Percentiles rank a stretch among this genome's conserved stretches.
These are phyloP conservation scores for Sistotremastrum suecicum DNA, from an alignment of 768 basidiomycete genomes.

Conservation along the genomic window DNA sequence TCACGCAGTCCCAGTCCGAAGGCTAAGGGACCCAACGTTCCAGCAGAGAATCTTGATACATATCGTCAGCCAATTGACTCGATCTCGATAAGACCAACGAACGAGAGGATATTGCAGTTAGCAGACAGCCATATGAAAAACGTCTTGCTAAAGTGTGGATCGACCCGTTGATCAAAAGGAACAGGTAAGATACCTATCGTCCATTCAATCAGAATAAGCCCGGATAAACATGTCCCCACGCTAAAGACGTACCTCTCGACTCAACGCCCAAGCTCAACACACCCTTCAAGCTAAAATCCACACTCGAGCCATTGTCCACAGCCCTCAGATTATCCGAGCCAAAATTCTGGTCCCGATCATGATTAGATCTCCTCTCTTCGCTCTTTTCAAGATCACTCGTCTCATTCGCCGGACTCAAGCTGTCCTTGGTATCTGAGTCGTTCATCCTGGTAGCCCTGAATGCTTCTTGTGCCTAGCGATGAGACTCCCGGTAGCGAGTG, in stretches of 20 bases:
- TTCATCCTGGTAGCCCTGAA: too few species aligned
- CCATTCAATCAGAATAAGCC: neutral
- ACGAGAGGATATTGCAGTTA: slow-evolving; percentile 53
- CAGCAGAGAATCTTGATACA: slow-evolving; percentile 41
- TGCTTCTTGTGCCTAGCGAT: too few species aligned
- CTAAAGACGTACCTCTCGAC: neutral
- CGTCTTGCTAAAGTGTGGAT: slow-evolving; percentile 46
- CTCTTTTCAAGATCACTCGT: too few species aligned
- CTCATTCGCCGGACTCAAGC: too few species aligned
- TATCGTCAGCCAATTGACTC: neutral
- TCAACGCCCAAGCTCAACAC: slow-evolving; percentile 3
- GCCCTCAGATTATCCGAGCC: too few species aligned
- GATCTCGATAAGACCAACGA: slow-evolving; percentile 5
- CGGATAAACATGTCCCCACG: neutral
- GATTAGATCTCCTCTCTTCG: too few species aligned
- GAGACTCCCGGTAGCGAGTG: too few species aligned
- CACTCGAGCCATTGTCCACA: too few species aligned
- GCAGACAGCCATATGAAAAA: slow-evolving; percentile 65
- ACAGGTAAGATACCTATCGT: slow-evolving; percentile 32
- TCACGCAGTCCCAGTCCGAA: slow-evolving; percentile 50
- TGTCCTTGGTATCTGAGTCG: too few species aligned
- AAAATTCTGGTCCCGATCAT: too few species aligned
- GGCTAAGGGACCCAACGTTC: slow-evolving; percentile 49
- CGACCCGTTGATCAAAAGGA: slow-evolving; percentile 31
- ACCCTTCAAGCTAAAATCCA: too few species aligned